Conservation (phyloP, 2,329 filamentous ascomycete species). For the Falciphora oryzae region DNA sequence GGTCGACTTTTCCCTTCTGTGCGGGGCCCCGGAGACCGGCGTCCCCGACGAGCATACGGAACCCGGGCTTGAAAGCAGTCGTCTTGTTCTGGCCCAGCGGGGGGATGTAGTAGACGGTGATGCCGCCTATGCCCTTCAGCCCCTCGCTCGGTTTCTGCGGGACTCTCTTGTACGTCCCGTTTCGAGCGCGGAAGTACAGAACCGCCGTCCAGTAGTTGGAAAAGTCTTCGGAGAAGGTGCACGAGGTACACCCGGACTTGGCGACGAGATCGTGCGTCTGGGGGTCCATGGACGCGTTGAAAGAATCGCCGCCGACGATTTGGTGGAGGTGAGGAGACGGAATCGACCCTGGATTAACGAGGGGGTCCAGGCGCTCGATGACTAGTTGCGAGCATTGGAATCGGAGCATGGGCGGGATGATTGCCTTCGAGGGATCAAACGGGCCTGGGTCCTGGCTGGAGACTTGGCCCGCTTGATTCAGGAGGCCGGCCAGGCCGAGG, state of each 20-base stretch:
- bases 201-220: constrained; percentile 30
- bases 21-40: constrained; percentile 13
- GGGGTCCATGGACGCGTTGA: constrained; percentile 9
- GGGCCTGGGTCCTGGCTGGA: constrained; percentile 13
- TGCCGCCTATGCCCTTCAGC: constrained; percentile 25
- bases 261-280: constrained; percentile 17
- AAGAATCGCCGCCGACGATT: constrained; percentile 9
- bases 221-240: constrained; percentile 30
- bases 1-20: constrained; percentile 5
- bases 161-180: constrained; percentile 27
- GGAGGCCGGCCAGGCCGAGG: constrained; percentile 11
- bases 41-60: constrained; percentile 27
- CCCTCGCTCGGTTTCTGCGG: constrained; percentile 25
- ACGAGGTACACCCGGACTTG: constrained; percentile 31
- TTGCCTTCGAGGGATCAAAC: constrained; percentile 14
- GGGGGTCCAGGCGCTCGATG: constrained; percentile 9
- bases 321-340: constrained; percentile 6
- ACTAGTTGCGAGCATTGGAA: constrained; percentile 10
- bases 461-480: constrained; percentile 8
- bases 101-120: constrained; percentile 31
- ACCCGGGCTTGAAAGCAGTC: constrained; percentile 33
- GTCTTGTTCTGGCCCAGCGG: constrained; percentile 25
- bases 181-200: constrained; percentile 30
- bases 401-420: constrained; percentile 14
- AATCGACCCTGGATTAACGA: not conserved